Percentiles rank a stretch among this genome's conserved stretches.
phyloP scores from a whole-genome alignment of 2,329 filamentous ascomycete genomes.

The Esteya vermicola region DNA sequence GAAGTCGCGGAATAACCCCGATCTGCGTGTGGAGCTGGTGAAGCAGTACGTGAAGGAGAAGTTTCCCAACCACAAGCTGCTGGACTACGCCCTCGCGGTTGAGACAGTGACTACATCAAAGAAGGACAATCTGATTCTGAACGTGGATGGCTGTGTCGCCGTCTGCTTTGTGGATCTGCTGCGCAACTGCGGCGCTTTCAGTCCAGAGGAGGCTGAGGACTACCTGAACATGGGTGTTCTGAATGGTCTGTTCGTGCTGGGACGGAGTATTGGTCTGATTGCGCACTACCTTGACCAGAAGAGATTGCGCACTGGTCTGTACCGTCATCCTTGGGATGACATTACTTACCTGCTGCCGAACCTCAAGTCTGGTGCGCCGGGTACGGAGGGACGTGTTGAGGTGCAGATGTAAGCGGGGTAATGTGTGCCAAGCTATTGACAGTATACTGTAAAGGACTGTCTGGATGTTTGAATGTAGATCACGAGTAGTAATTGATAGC shows the following conservation, averaged over 20 bases:
- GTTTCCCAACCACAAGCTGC: conserved; percentile 95
- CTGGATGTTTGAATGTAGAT: too few relatives aligned
- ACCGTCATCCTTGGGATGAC: conserved; percentile 98
- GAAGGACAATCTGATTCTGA: conserved; percentile 99
- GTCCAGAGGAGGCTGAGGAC: conserved; percentile 89
- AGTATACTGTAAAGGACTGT: background rate
- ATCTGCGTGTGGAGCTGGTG: conserved; percentile 97
- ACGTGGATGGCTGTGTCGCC: conserved; percentile 95
- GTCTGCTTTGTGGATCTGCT: conserved; percentile 98
- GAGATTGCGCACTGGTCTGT: conserved; percentile 93
- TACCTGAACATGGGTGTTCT: conserved; percentile 98
- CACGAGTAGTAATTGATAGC: too few relatives aligned
- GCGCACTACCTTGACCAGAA: conserved; percentile 99
- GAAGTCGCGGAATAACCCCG: conserved; percentile 99
- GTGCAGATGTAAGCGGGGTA: conserved; percentile 52
- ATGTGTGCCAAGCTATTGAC: background rate
- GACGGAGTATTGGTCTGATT: conserved; percentile 96
- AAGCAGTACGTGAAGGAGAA: conserved; percentile 97
- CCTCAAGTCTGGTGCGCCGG: conserved; percentile 56
- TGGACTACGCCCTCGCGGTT: conserved; percentile 96
- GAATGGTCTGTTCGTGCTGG: conserved; percentile 97
- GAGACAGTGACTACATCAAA: conserved; percentile 98
- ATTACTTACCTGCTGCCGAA: conserved; percentile 89
- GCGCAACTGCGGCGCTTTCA: conserved; percentile 97
- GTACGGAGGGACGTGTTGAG: conserved; percentile 77